Evolutionary conservation across 2,329 filamentous ascomycete genomes (phyloP).

Genomic region (Cercospora sp.): DNA sequence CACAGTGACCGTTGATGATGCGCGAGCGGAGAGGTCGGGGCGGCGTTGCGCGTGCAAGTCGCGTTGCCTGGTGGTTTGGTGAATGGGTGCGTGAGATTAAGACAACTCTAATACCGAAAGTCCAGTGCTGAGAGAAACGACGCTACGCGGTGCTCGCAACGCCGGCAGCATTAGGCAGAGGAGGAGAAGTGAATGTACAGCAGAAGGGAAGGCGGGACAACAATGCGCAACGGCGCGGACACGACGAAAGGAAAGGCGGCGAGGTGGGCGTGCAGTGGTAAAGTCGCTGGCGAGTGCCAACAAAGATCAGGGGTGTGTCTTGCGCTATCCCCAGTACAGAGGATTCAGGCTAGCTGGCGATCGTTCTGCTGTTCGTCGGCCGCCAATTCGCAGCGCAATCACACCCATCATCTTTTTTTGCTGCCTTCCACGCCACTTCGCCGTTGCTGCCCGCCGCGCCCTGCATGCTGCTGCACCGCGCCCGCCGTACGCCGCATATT

Average conservation of each 20-base stretch:
- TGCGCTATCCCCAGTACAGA: not conserved
- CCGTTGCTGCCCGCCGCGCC: not conserved
- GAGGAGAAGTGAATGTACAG: slow-evolving; percentile 2
- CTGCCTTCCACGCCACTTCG: slow-evolving; percentile 1
- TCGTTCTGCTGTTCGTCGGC: not conserved
- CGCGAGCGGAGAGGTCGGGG: not conserved
- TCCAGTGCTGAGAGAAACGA: not conserved
- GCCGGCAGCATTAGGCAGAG: not conserved
- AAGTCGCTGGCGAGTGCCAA: slow-evolving; percentile 1
- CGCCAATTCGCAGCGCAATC: not conserved
- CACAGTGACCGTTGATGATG: slow-evolving; percentile 1
- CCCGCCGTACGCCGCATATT: not conserved
- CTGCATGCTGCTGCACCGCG: not conserved
- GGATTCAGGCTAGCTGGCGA: not conserved
- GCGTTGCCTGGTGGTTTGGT: slow-evolving; percentile 1
- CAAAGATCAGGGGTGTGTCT: not conserved
- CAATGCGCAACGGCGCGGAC: slow-evolving; percentile 2
- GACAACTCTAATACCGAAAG: not conserved
- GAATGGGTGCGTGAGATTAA: not conserved
- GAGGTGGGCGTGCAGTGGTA: not conserved
- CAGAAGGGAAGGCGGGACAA: slow-evolving; percentile 2
- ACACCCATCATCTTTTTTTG: not conserved
- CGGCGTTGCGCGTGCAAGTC: slow-evolving; percentile 6
- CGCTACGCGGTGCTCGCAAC: not conserved
- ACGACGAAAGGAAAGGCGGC: slow-evolving; percentile 2